Percentiles rank a stretch among this genome's conserved stretches.
Evolutionary conservation across 768 basidiomycete species (phyloP).

Genomic region (Cystobasidium onofrii): DNA sequence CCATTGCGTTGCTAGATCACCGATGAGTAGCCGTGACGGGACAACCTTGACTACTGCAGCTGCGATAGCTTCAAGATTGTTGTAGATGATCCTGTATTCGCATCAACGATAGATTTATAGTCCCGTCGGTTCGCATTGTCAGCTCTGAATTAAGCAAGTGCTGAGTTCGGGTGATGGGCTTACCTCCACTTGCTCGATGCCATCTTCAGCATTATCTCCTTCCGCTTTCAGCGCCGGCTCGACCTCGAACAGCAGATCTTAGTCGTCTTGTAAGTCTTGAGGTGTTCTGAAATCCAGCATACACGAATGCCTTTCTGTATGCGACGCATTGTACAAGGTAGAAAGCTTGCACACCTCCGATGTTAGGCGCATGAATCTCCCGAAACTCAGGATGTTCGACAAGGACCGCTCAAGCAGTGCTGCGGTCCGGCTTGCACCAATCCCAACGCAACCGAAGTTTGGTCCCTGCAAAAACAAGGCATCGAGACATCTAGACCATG

Average conservation of each 20-base stretch:
- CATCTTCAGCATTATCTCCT: slow-evolving; percentile 97
- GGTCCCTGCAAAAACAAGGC: too few relatives aligned
- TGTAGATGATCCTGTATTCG: slow-evolving; percentile 99
- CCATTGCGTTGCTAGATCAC: slow-evolving; percentile 98
- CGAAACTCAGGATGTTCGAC: too few relatives aligned
- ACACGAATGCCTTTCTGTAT: slow-evolving; percentile 99
- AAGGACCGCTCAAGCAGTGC: too few relatives aligned
- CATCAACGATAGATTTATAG: slow-evolving; percentile 98
- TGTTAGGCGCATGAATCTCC: too few relatives aligned
- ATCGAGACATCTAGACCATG: background rate
- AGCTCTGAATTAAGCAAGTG: too few relatives aligned
- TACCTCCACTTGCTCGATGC: slow-evolving; percentile 80
- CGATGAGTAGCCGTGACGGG: slow-evolving; percentile 93
- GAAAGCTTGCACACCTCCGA: slow-evolving; percentile 96
- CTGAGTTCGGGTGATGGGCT: slow-evolving; percentile 2
- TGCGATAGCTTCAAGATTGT: slow-evolving; percentile 89
- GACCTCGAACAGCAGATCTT: slow-evolving; percentile 93
- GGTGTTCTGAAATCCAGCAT: slow-evolving; percentile 97
- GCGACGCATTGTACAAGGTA: slow-evolving; percentile 80
- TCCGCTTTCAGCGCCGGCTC: slow-evolving; percentile 98
- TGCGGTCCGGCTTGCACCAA: background rate
- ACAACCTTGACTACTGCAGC: slow-evolving; percentile 91
- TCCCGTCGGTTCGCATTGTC: slow-evolving; percentile 50
- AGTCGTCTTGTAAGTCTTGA: slow-evolving; percentile 79
- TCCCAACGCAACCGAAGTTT: too few relatives aligned